These are phyloP conservation scores for Tetradesmus obliquus DNA, from an alignment of 139 green algal genomes.

Conservation along the genomic window DNA sequence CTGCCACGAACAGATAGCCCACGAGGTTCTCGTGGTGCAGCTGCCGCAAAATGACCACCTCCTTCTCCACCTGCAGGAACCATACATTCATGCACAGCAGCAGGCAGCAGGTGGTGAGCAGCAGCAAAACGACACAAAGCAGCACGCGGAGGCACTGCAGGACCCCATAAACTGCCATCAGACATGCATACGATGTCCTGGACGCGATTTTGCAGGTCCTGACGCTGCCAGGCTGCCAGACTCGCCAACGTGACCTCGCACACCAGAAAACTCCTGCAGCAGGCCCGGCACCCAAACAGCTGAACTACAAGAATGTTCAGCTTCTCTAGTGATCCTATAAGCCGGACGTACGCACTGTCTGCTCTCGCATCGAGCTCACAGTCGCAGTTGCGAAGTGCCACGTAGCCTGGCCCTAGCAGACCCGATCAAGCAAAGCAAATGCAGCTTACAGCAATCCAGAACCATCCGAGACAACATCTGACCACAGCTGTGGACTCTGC, in stretches of 20 bases:
- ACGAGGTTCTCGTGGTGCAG: slow-evolving; percentile 41
- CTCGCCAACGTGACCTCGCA: neutral
- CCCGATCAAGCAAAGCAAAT: neutral
- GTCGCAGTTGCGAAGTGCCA: neutral
- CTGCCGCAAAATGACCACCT: slow-evolving; percentile 41
- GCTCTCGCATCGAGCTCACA: neutral
- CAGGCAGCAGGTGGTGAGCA: neutral
- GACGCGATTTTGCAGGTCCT: neutral
- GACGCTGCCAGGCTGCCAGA: neutral
- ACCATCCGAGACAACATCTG: neutral
- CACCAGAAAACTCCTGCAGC: neutral
- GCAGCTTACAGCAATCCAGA: neutral
- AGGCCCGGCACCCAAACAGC: no score
- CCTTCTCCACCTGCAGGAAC: slow-evolving; percentile 44
- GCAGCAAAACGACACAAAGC: neutral
- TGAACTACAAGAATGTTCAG: neutral
- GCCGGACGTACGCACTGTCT: neutral
- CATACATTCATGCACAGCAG: neutral
- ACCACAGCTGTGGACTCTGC: neutral
- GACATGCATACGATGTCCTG: neutral
- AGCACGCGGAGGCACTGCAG: neutral
- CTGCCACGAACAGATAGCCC: slow-evolving; percentile 35
- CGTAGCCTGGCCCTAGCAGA: neutral
- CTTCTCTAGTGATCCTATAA: neutral
- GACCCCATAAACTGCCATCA: neutral